phyloP scores from a whole-genome alignment of 257 asterid genomes.

The Rehmannia glutinosa region DNA sequence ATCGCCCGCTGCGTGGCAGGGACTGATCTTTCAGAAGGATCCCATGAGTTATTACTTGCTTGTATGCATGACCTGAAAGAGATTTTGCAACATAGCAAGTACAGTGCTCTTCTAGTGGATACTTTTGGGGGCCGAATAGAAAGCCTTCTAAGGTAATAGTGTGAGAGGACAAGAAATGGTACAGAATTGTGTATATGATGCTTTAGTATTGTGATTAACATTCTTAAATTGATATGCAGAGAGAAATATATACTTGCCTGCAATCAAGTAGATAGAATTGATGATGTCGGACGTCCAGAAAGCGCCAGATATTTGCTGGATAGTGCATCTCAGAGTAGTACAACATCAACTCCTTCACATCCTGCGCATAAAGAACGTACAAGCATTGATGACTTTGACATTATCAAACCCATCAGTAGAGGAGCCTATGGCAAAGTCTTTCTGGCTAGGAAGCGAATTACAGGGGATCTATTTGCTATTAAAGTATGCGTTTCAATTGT shows the following conservation, averaged over 20 bases:
- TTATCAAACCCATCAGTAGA: constrained; percentile 86
- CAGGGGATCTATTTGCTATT: constrained; percentile 94
- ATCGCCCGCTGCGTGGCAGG: constrained; percentile 81
- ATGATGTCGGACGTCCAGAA: constrained; percentile 51
- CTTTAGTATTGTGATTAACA: constrained; percentile 22
- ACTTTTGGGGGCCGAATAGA: constrained; percentile 89
- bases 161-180: constrained; percentile 14
- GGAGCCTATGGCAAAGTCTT: constrained; percentile 96
- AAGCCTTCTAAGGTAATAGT: constrained; percentile 70
- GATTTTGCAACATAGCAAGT: constrained; percentile 69
- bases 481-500: constrained; percentile 47
- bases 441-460: constrained; percentile 84
- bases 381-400: constrained; percentile 87
- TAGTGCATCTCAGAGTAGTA: constrained; percentile 67
- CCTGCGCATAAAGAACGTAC: constrained; percentile 68
- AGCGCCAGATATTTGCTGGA: constrained; percentile 55
- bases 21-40: constrained; percentile 65
- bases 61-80: constrained; percentile 84
- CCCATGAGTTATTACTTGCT: constrained; percentile 70
- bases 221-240: constrained; percentile 48
- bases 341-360: constrained; percentile 78
- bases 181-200: constrained; percentile 5
- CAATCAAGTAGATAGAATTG: constrained; percentile 52
- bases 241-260: constrained; percentile 88
- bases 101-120: constrained; percentile 77